Evolutionary conservation across 148 eudicot genomes (phyloP).

Genomic region (Rhododendron ferrugineum): DNA sequence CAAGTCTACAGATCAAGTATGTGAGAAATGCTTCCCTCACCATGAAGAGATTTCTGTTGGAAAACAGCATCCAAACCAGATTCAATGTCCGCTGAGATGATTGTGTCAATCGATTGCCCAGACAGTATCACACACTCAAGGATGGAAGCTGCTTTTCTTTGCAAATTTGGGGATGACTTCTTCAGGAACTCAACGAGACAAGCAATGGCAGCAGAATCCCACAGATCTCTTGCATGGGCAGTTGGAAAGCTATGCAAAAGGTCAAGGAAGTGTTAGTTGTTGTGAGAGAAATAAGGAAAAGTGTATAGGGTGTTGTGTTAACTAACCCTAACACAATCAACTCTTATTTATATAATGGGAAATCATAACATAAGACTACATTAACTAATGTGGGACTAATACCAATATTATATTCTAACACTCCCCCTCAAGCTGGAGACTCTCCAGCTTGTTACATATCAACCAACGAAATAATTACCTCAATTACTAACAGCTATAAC

Average conservation of each 20-base stretch:
- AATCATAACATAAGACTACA: no score
- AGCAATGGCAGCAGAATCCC: constrained; percentile 44
- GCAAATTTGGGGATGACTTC: constrained; percentile 38
- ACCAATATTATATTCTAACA: no score
- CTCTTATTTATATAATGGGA: no score
- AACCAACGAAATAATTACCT: no score
- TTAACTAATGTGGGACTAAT: no score
- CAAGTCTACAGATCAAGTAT: neutral
- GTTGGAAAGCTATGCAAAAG: constrained; percentile 30
- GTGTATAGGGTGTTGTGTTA: no score
- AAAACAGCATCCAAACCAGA: constrained; percentile 53
- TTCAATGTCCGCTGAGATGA: constrained; percentile 41
- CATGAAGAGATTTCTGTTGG: constrained; percentile 43
- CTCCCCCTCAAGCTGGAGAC: no score
- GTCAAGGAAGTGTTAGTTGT: neutral
- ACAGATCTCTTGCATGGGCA: constrained; percentile 23
- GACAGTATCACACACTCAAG: constrained; percentile 50
- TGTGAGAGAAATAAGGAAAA: no score
- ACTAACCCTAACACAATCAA: no score
- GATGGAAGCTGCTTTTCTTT: constrained; percentile 68
- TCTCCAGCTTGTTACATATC: no score
- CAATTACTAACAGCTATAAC: no score
- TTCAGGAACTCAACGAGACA: constrained; percentile 52
- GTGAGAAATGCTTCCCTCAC: constrained; percentile 22
- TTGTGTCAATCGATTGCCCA: constrained; percentile 34